These are phyloP conservation scores for Reticulascus tulasneorum DNA, from an alignment of 2,329 filamentous ascomycete species.

Conservation along the genomic window DNA sequence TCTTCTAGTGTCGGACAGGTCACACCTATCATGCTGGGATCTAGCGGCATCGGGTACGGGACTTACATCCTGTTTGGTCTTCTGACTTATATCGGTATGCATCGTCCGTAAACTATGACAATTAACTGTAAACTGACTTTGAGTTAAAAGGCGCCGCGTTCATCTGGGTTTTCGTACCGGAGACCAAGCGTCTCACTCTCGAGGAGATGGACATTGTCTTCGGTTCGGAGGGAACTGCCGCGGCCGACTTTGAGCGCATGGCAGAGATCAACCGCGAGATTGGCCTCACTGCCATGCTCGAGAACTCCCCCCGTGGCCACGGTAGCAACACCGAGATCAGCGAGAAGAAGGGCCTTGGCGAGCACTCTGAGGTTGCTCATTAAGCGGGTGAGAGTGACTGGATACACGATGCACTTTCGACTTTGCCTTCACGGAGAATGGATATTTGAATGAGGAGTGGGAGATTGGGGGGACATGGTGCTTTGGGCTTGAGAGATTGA, in stretches of 20 bases:
- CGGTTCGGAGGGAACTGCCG: conserved; percentile 61
- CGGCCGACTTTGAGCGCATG: conserved; percentile 67
- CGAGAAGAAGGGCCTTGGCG: too few relatives aligned
- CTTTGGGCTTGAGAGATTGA: too few relatives aligned
- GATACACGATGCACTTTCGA: too few relatives aligned
- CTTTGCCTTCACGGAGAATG: too few relatives aligned
- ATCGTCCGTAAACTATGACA: too few relatives aligned
- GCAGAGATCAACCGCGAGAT: conserved; percentile 69
- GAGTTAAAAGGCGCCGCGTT: conserved; percentile 58
- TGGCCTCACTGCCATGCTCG: conserved; percentile 53
- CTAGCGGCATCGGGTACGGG: conserved; percentile 61
- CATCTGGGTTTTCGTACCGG: conserved; percentile 61
- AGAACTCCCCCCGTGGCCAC: too few relatives aligned
- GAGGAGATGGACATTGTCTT: conserved; percentile 69
- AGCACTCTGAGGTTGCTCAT: too few relatives aligned
- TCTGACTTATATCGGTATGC: conserved; percentile 58
- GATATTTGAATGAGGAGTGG: too few relatives aligned
- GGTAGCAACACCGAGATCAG: too few relatives aligned
- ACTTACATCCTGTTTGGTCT: conserved; percentile 70
- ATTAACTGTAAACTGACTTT: too few relatives aligned
- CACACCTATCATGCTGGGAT: conserved; percentile 65
- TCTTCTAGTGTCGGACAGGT: conserved; percentile 54
- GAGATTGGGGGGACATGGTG: too few relatives aligned
- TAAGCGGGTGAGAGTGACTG: too few relatives aligned
- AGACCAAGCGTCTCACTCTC: conserved; percentile 60